Conservation (phyloP, 2,329 filamentous ascomycete species). For the Huntiella decipiens region DNA sequence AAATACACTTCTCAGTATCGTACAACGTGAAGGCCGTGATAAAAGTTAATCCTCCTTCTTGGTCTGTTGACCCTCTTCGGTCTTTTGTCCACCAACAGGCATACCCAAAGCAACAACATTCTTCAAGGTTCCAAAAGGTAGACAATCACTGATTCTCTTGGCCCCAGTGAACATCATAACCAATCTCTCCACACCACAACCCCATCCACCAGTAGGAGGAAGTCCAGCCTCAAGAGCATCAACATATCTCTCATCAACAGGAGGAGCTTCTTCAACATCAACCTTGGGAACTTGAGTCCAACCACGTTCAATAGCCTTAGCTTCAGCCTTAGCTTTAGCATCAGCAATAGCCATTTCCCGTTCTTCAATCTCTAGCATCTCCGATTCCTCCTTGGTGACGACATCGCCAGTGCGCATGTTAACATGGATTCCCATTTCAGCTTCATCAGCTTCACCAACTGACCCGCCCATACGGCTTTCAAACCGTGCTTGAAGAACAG, state of each 20-base stretch:
- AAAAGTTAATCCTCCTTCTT: too few species aligned
- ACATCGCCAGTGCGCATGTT: conserved; percentile 19
- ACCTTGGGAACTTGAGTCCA: neutral
- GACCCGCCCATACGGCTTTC: conserved; percentile 16
- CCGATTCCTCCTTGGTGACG: conserved; percentile 8
- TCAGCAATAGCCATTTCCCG: neutral
- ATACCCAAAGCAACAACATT: conserved; percentile 34
- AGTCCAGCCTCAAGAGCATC: conserved; percentile 71
- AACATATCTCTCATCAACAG: conserved; percentile 62
- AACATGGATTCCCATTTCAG: conserved; percentile 15
- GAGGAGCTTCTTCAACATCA: conserved; percentile 21
- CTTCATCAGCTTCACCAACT: conserved; percentile 13
- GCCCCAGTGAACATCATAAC: conserved; percentile 77
- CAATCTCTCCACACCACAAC: conserved; percentile 75
- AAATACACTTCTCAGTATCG: too few species aligned
- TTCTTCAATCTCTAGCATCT: conserved; percentile 12
- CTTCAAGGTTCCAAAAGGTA: conserved; percentile 73
- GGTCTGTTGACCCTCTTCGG: conserved; percentile 9
- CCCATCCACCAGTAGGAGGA: conserved; percentile 95
- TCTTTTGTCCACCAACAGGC: conserved; percentile 9
- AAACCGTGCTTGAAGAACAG: conserved; percentile 10
- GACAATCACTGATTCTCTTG: conserved; percentile 63
- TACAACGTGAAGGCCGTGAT: too few species aligned
- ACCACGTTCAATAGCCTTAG: conserved; percentile 18
- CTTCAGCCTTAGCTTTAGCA: conserved; percentile 18